A percentile compares a stretch with the other conserved stretches of the same genome.
Evolutionary conservation across 2,329 filamentous ascomycete species (phyloP).

Genomic region (Pseudomassariella vexata): DNA sequence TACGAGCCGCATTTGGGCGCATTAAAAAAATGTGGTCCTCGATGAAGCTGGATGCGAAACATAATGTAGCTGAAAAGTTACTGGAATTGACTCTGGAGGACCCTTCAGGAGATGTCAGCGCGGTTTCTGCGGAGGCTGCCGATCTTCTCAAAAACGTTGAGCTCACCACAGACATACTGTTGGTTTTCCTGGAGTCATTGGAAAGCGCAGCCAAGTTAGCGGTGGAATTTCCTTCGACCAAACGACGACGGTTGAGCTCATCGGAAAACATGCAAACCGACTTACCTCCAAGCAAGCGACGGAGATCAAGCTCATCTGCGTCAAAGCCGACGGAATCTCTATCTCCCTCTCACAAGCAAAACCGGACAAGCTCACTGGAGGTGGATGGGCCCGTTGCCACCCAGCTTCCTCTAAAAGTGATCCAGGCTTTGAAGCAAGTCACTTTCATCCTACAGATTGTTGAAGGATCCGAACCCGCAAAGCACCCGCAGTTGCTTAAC

Average conservation of each 20-base stretch:
- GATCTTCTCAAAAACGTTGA: conserved; percentile 68
- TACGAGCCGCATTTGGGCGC: conserved; percentile 61
- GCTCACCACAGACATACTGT: conserved; percentile 68
- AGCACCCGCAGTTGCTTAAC: conserved; percentile 70
- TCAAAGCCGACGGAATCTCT: conserved; percentile 53
- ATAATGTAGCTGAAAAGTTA: conserved; percentile 55
- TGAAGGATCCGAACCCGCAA: conserved; percentile 70
- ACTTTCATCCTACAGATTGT: conserved; percentile 87
- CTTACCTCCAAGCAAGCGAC: conserved; percentile 67
- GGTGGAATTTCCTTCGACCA: conserved; percentile 65
- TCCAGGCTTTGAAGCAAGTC: conserved; percentile 64
- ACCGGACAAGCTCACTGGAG: conserved; percentile 36
- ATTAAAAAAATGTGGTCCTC: conserved; percentile 67
- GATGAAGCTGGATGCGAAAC: conserved; percentile 59
- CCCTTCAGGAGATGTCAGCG: conserved; percentile 26
- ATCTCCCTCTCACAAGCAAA: conserved; percentile 59
- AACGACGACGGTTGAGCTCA: conserved; percentile 59
- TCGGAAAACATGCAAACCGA: conserved; percentile 65
- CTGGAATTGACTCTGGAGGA: conserved; percentile 53
- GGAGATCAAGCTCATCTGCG: conserved; percentile 57
- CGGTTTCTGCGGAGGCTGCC: conserved; percentile 54
- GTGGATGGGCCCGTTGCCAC: conserved; percentile 1
- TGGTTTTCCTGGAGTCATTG: conserved; percentile 67
- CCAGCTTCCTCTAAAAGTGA: too few species aligned
- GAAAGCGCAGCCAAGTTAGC: conserved; percentile 69